Base-by-base conservation (phyloP, 2,329 filamentous ascomycete genomes). In the Ophiostoma australiae region DNA sequence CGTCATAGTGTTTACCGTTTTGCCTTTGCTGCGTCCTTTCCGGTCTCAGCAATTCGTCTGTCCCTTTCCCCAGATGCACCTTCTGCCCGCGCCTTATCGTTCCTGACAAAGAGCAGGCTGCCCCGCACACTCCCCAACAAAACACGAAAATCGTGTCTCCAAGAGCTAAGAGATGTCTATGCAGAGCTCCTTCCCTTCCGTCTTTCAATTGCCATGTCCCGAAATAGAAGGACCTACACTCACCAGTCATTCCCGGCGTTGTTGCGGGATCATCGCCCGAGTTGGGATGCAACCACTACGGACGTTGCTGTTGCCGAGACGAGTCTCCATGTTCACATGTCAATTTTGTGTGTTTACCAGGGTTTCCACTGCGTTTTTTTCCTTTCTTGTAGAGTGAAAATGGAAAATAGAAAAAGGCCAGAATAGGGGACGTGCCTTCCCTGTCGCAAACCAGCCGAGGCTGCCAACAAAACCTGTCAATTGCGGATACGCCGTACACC, bases 101-200 rank as follows among this genome's bases (percentile, higher is more conserved):
- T 66, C 31, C 33, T 20, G 35, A 65, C 31, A 67, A 70, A 31
- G 44, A 41, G 35, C 61, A 70, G 63, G 23, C 39, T 68, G 71
- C 70, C 69, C 71, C 71, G 69, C 71, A 70, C 67, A 48, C 44
- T 70, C 70, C 72, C 70, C 72, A 71, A 70, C 71, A 70, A 70
- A 70, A 48, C 44, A 48, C 20, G 17, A 48, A 20, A 20, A 20
- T 17, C 44, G 44, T 20, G 20, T 20, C 17, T 48, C 44, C 44
- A 48, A 17, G 63, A 48, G 33, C 52, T 37, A 58, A 55, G 48
- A 58, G 41, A 37, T 8, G 20, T 31, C 27, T 52, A 35, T 65
- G 61, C 61, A 65, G 27, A 35, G n/a, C 20, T 37, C 17, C 33
- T 65, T 65, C 31, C 61, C 61, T 13, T 37, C 31, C 15, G 52